Base-by-base conservation (phyloP, 169 alveolate species). In the Plasmodium inui region DNA sequence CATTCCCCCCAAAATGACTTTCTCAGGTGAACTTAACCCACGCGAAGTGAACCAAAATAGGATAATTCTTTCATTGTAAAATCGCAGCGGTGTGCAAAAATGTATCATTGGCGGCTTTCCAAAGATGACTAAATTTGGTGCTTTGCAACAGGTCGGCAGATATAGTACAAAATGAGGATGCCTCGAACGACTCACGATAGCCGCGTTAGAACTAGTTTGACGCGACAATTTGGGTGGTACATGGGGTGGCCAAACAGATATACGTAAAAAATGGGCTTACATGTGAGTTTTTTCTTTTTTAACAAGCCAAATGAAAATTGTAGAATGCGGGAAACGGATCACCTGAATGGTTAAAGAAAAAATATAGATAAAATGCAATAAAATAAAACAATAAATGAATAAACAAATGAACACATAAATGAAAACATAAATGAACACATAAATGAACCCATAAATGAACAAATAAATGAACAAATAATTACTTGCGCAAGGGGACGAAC, bases 241-340 rank as follows among this genome's bases (percentile, higher is more conserved):
- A 53, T 28, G 28, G 78, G 19, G 22, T 37, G 32, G 55, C 28
- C n/a, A 81, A 81, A 81, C 17, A 81, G 67, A 50, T 14, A 50
- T 14, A 26, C 61, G 22, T 50, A 53, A 81, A 19, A 6, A 50
- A 53, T n/a, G 19, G 22, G 19, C 32, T 39, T 44, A 26, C 22
- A 39, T 81, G 39, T 81, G 26, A 53, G n/a, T 81, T 81, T 81
- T 81, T 81, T 81, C 12, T 37, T 44, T n/a, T 81, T 12, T 37
- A 19, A 79, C n/a, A 79, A 39, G 30, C 44, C 55, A 79, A 79
- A 37, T 6, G 55, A 37, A 28, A n/a, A 79, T 9, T 37, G 70
- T 79, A 37, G 50, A 37, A 22, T 19, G 55, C 26, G 37, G 70
- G 30, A 22, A 26, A 26, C 22, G 22, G 9, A 28, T 67, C 30